Percentiles rank a stretch among this genome's conserved stretches.
Evolutionary conservation across 2,329 filamentous ascomycete genomes (phyloP).

Genomic region (Penicillium corylophilum): DNA sequence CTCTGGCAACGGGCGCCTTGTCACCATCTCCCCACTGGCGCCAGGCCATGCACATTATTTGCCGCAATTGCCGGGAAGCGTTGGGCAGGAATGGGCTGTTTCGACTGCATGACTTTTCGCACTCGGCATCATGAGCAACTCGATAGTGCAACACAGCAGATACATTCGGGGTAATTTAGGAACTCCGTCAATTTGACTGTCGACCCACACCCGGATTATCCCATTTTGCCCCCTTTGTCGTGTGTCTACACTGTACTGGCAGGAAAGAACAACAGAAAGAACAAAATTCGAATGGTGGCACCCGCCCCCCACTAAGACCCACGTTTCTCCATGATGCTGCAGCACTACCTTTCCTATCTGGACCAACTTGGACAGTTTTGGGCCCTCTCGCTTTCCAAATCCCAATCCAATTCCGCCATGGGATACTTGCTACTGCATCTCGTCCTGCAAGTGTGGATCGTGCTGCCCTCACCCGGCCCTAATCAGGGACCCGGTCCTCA

Average conservation of each 20-base stretch:
- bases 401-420: slow-evolving; percentile 23
- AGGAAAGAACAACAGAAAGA: slow-evolving; percentile 14
- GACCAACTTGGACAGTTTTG: slow-evolving; percentile 20
- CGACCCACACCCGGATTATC: slow-evolving; percentile 2
- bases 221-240: neutral
- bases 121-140: slow-evolving; percentile 1
- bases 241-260: slow-evolving; percentile 9
- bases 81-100: slow-evolving; percentile 31
- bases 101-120: slow-evolving; percentile 21
- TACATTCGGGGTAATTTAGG: slow-evolving; percentile 7
- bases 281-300: slow-evolving; percentile 25
- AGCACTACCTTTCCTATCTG: slow-evolving; percentile 25
- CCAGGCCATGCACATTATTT: slow-evolving; percentile 26
- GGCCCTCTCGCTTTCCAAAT: slow-evolving; percentile 15
- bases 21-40: slow-evolving; percentile 22
- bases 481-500: slow-evolving; percentile 24
- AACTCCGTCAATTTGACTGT: neutral
- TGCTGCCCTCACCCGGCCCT: slow-evolving; percentile 30
- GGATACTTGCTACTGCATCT: slow-evolving; percentile 30
- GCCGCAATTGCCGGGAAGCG: slow-evolving; percentile 22
- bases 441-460: slow-evolving; percentile 29
- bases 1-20: slow-evolving; percentile 7
- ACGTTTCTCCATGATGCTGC: slow-evolving; percentile 24
- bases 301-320: slow-evolving; percentile 27
- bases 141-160: slow-evolving; percentile 12